Evolutionary conservation across 2,329 filamentous ascomycete species (phyloP).

Genomic region (Ophiocordyceps robertsii): DNA sequence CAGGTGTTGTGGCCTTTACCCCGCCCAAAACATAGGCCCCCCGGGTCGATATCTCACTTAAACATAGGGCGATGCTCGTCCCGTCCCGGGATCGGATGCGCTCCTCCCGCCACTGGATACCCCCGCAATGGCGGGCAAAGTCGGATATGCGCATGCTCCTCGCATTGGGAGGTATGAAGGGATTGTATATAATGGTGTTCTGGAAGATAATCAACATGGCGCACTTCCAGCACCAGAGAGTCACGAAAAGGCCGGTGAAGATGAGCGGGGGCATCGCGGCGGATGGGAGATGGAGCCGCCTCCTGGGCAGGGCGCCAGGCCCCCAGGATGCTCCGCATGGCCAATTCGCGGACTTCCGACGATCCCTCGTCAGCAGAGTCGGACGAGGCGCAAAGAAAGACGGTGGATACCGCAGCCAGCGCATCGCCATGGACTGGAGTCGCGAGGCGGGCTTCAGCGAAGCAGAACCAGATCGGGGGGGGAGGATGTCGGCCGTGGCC

Average conservation of each 20-base stretch:
- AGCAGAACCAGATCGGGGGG: neutral
- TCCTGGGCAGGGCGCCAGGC: neutral
- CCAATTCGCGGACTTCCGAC: neutral
- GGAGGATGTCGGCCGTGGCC: no score
- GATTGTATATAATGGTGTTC: conserved; percentile 74
- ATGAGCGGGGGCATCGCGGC: conserved; percentile 51
- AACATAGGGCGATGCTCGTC: conserved; percentile 47
- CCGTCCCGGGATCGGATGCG: conserved; percentile 48
- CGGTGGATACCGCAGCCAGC: neutral
- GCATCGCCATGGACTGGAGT: neutral
- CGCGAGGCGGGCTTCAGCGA: neutral
- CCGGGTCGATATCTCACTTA: conserved; percentile 26
- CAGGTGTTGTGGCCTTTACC: conserved; percentile 11
- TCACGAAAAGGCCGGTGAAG: conserved; percentile 51
- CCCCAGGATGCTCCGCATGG: neutral
- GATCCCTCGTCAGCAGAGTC: neutral
- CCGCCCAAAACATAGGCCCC: neutral
- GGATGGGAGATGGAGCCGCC: conserved; percentile 17
- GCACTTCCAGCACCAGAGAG: conserved; percentile 54
- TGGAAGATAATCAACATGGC: conserved; percentile 65
- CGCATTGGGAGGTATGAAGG: conserved; percentile 58
- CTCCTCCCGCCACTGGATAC: conserved; percentile 55
- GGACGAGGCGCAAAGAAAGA: neutral
- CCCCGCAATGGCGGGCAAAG: conserved; percentile 44
- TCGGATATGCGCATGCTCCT: conserved; percentile 53